phyloP scores from a whole-genome alignment of 805 yeast species.

The Yamadazyma laniorum region DNA sequence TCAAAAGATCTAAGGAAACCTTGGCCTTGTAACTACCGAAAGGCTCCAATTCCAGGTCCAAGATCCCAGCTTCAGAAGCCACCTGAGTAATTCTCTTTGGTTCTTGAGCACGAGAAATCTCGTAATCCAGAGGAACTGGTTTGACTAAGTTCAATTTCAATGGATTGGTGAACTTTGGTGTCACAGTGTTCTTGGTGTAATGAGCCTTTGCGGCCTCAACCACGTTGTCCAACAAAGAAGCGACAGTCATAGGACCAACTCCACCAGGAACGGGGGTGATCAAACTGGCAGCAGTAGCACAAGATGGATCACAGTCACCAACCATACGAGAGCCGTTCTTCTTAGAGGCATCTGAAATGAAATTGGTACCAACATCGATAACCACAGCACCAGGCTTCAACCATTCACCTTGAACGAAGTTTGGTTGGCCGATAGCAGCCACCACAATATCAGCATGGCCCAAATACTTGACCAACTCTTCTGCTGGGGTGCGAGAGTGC shows the following conservation, averaged over 20 bases:
- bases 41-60: slow-evolving; percentile 67
- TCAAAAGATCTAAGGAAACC: slow-evolving; percentile 60
- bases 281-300: slow-evolving; percentile 53
- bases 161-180: slow-evolving; percentile 51
- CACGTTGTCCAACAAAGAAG: slow-evolving; percentile 74
- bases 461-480: slow-evolving; percentile 47
- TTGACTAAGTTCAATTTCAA: slow-evolving; percentile 52
- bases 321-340: slow-evolving; percentile 71
- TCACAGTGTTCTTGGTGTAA: slow-evolving; percentile 37
- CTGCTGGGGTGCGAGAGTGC: slow-evolving; percentile 62
- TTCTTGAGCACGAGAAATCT: slow-evolving; percentile 70
- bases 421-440: slow-evolving; percentile 73
- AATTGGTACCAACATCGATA: slow-evolving; percentile 83
- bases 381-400: slow-evolving; percentile 65
- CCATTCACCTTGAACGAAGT: slow-evolving; percentile 74
- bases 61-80: slow-evolving; percentile 67
- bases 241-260: slow-evolving; percentile 91
- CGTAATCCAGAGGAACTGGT: slow-evolving; percentile 82
- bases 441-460: slow-evolving; percentile 71
- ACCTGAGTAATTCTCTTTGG: slow-evolving; percentile 70
- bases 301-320: slow-evolving; percentile 71
- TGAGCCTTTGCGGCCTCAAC: slow-evolving; percentile 62
- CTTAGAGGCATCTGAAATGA: slow-evolving; percentile 60
- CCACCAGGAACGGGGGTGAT: slow-evolving; percentile 93
- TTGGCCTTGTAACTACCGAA: slow-evolving; percentile 78